These are phyloP conservation scores for Lentinula boryana DNA, from an alignment of 768 basidiomycete species.

Conservation along the genomic window DNA sequence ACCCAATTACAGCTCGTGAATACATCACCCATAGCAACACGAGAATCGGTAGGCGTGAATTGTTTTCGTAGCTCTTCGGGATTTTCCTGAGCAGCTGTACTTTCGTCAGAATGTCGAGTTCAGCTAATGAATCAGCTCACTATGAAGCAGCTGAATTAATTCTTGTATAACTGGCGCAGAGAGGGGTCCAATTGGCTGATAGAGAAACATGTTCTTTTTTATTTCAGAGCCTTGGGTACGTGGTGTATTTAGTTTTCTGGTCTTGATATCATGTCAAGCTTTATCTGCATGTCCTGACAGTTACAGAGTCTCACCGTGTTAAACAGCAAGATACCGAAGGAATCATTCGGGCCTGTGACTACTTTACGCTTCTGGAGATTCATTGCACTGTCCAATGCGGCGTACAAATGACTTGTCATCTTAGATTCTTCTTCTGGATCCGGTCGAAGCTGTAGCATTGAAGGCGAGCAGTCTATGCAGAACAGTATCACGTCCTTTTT, in stretches of 20 bases:
- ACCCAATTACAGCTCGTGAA: slow-evolving; percentile 90
- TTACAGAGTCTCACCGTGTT: slow-evolving; percentile 65
- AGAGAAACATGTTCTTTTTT: slow-evolving; percentile 65
- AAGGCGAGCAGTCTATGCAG: slow-evolving; percentile 88
- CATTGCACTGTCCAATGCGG: slow-evolving; percentile 77
- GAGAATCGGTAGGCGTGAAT: slow-evolving; percentile 61
- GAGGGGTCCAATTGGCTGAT: slow-evolving; percentile 72
- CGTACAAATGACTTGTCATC: slow-evolving; percentile 70
- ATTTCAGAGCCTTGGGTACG: slow-evolving; percentile 46
- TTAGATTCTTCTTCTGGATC: slow-evolving; percentile 59
- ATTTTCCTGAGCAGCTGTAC: slow-evolving; percentile 60
- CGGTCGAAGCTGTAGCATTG: slow-evolving; percentile 75
- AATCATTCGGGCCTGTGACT: slow-evolving; percentile 81
- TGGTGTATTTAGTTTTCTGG: slow-evolving; percentile 33
- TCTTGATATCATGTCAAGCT: slow-evolving; percentile 22
- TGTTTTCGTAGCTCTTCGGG: slow-evolving; percentile 44
- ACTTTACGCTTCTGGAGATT: slow-evolving; percentile 90
- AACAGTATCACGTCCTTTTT: slow-evolving; percentile 89
- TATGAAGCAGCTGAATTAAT: slow-evolving; percentile 70
- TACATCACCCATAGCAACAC: slow-evolving; percentile 80
- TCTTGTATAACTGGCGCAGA: slow-evolving; percentile 79
- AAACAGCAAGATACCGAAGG: slow-evolving; percentile 86
- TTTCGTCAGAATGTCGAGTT: slow-evolving; percentile 3
- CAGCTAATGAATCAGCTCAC: slow-evolving; percentile 32
- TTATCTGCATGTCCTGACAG: background rate